These are phyloP conservation scores for Nidula niveotomentosa DNA, from an alignment of 1,284 basidiomycete genomes.

Conservation along the genomic window DNA sequence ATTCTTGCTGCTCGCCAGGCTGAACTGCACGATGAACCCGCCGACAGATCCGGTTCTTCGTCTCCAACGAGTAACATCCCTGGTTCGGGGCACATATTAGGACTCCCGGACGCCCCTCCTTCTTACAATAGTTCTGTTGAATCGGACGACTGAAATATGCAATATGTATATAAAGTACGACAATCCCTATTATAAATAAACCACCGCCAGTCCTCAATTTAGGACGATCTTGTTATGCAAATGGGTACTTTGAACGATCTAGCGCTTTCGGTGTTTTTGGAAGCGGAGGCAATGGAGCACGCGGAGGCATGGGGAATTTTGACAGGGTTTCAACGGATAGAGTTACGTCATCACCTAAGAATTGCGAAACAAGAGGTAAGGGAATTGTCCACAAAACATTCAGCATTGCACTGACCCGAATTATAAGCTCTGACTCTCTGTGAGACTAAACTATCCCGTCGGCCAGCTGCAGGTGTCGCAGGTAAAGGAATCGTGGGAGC, in stretches of 20 bases:
- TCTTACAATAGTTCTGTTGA: constrained; percentile 12
- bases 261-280: constrained; percentile 24
- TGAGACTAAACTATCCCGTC: constrained; percentile 48
- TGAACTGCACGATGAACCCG: neutral
- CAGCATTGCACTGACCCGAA: constrained; percentile 13
- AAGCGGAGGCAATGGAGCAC: constrained; percentile 30
- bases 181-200: no score
- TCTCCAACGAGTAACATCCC: constrained; percentile 22
- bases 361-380: neutral
- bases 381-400: neutral
- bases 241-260: constrained; percentile 35
- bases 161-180: no score
- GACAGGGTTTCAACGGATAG: constrained; percentile 19
- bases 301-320: constrained; percentile 40
- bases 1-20: constrained; percentile 8
- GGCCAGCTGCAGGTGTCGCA: constrained; percentile 11
- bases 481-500: neutral
- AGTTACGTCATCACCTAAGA: constrained; percentile 7
- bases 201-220: no score
- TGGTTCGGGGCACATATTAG: constrained; percentile 27
- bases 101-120: constrained; percentile 17
- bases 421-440: constrained; percentile 44
- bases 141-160: no score
- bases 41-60: constrained; percentile 2
- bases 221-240: neutral